Base-by-base conservation (phyloP, 768 basidiomycete genomes). In the Amanita molliuscula region DNA sequence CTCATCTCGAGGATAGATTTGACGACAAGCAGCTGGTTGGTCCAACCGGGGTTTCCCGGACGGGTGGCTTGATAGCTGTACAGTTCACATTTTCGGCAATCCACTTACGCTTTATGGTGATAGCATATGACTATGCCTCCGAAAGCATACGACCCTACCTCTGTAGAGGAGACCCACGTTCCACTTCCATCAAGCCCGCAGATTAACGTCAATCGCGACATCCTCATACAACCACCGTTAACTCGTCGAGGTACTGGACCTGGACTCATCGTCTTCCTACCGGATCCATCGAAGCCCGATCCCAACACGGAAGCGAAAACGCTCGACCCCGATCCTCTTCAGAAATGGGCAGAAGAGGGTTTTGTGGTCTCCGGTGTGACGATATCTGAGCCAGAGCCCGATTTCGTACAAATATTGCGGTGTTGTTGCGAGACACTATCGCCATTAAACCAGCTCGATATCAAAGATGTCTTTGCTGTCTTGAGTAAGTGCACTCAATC, bases 281-380 rank as follows among this genome's bases (percentile, higher is more conserved):
- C 74, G 20, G 52, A 56, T 23, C 21, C 57, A 8, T 57, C 62
- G 16, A 52, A 61, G 37, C 51, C 67, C 20, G 55, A 55, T 15
- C 54, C 55, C 15, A 58, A 60, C 36, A 57, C 52, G 20, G 50
- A 56, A 1, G 52, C 53, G 3, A 65, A 65, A 49, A 61, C 68
- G 4, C 63, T 76, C 13, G 74, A 77, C 58, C 75, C 76, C 1
- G 69, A 70, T 48, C 76, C 76, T 16, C 56, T 70, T 1, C 65
- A 65, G 56, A 78, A 77, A 62, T 77, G 75, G 74, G 74, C 75
- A 25, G 74, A 77, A 56, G 75, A 78, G 57, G 75, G 76, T 0
- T 78, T 74, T 50, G 69, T 69, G 4, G 74, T 76, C 2, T 65
- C 68, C 11, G 72, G 65, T 13, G 57, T 72, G 28, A 65, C 65